Base-by-base conservation (phyloP, 2,329 filamentous ascomycete genomes). In the Xylaria sp. region DNA sequence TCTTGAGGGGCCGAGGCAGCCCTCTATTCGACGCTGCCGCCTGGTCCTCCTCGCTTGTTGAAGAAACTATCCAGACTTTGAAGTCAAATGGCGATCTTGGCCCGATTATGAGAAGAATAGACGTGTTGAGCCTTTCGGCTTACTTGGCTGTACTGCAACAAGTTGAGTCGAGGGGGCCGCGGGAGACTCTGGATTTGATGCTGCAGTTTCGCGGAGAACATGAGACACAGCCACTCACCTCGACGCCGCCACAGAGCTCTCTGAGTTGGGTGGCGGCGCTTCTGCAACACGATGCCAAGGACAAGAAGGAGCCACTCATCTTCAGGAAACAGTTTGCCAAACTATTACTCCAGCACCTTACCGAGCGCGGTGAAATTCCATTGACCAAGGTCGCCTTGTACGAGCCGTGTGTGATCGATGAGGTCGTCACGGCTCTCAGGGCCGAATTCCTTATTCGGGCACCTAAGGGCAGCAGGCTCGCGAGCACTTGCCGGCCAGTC, bases 401-500 rank as follows among this genome's bases (percentile, higher is more conserved):
- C 57, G 66, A 73, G 36, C 72, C 71, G 23, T 61, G 51, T 12
- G 63, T 74, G 18, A 54, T 78, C 8, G 66, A 75, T 6, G 76
- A 79, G 57, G 48, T 77, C 1, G 57, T 72, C 8, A 68, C 71
- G 1, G 70, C 73, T 41, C 62, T 79, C 9, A 72, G 74, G 23
- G 71, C 77, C 3, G 77, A 76, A 12, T 66, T 79, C 10, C 23
- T 70, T 9, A 61, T 78, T 13, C 69, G 66, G 43, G 65, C 75
- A 9, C 77, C 76, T 18, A 72, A 76, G 56, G 69, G 74, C 59
- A 69, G 69, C 15, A 76, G 69, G 10, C 46, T 69, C 1, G 23
- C 72, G n/a, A 74, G 73, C 36, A n/a, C 78, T 43, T 75, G 73
- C 48, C 74, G 78, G 20, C 77, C 77, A 13, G 64, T 75, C 33